Base-by-base conservation (phyloP, 768 basidiomycete species). In the Trametes cingulata region DNA sequence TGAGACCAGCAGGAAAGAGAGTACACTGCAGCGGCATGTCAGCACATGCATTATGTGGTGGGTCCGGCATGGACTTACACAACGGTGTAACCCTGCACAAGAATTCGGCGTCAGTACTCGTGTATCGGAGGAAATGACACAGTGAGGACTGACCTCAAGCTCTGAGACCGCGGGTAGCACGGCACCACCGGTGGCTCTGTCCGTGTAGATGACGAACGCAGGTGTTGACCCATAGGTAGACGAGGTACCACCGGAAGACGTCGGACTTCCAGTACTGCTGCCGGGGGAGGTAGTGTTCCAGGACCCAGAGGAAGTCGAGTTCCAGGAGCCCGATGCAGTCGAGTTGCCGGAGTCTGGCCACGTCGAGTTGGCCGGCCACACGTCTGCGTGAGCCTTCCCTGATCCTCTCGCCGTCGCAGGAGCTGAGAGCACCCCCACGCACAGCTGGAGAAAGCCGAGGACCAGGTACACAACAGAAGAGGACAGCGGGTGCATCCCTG, bases 161-260 rank as follows among this genome's bases (percentile, higher is more conserved):
- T 56, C 35, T 15, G 61, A 41, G 10, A 42, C 61, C 1, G 61
- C 41, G 12, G 61, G 61, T 10, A 62, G 61, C 3, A 62, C 22
- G 45, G 46, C 35, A 12, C 49, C 61, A 19, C 36, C 33, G 35
- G 51, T 52, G 20, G 42, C 37, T 6, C 27, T 50, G 50, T 62
- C 61, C 14, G 58, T 60, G 52, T 60, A 60, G 7, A 60, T 45
- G 15, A 60, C 58, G 27, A 60, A 60, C 25, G 58, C 58, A 14
- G 58, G 58, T 1, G 55, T 56, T 4, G 55, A 56, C 20, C 55
- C 55, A 24, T 56, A 56, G 15, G 47, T 37, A 1, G 22, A 20
- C 4, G 35, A 14, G 15, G n/a, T 2, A 15, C 36, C 22, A 19
- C 36, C 22, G 14, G 36, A 37, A 7, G 36, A 14, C n/a, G n/a